Conservation (phyloP, 192 early-diverging fungal genomes). For the Gryganskiella cystojenkinii region DNA sequence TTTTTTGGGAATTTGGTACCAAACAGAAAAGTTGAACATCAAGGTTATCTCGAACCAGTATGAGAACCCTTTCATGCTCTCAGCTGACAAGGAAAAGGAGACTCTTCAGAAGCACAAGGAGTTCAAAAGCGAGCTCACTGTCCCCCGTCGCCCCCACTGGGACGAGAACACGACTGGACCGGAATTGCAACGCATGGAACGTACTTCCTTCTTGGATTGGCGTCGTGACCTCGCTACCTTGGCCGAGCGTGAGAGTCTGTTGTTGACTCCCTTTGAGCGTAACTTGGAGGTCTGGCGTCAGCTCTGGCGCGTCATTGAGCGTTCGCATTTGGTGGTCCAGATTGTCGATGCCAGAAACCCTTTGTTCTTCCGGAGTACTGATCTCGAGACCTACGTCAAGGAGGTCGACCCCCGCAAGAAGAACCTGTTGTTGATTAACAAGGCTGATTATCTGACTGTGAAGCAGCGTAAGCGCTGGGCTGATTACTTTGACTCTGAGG, state of each 20-base stretch:
- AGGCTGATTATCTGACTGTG: slow-evolving; percentile 96
- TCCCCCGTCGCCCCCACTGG: slow-evolving; percentile 93
- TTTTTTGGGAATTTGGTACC: slow-evolving; percentile 1
- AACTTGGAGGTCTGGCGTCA: slow-evolving; percentile 99
- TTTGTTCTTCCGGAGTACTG: slow-evolving; percentile 87
- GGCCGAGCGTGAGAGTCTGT: slow-evolving; percentile 91
- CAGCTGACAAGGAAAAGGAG: slow-evolving; percentile 80
- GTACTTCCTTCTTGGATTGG: slow-evolving; percentile 93
- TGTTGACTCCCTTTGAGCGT: slow-evolving; percentile 98
- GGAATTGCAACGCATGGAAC: slow-evolving; percentile 84
- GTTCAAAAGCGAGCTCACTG: slow-evolving; percentile 78
- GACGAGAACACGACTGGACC: slow-evolving; percentile 82
- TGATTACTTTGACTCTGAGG: slow-evolving; percentile 84
- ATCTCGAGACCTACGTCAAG: slow-evolving; percentile 91
- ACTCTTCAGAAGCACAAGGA: slow-evolving; percentile 81
- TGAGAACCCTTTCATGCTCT: slow-evolving; percentile 87
- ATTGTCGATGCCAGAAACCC: slow-evolving; percentile 99
- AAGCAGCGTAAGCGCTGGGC: slow-evolving; percentile 91
- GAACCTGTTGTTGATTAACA: slow-evolving; percentile 95
- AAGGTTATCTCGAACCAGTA: slow-evolving; percentile 79
- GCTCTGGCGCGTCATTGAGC: slow-evolving; percentile 98
- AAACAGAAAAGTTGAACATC: slow-evolving; percentile 81
- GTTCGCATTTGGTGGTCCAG: slow-evolving; percentile 95
- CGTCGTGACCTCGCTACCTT: slow-evolving; percentile 87
- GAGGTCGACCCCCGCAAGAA: slow-evolving; percentile 90